Base-by-base conservation (phyloP, 805 yeast species). In the Candida gorgasii region DNA sequence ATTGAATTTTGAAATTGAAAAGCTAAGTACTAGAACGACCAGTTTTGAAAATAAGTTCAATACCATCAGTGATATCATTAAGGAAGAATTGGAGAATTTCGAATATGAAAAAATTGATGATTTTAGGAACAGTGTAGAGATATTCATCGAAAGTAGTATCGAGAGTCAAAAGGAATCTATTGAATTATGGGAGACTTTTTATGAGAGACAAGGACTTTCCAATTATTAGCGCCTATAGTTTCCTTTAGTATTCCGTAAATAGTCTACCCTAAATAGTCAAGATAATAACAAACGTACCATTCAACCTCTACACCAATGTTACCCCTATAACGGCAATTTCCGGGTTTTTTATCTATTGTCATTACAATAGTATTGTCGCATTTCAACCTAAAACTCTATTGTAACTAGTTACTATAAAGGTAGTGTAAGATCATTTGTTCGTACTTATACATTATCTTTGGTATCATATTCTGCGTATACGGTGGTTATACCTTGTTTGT, bases 151-250 rank as follows among this genome's bases (percentile, higher is more conserved):
- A 62, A 80, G 93, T 40, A 78, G 93, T 17, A 86, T 90, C 42
- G 99, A 93, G 63, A 76, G 89, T 23, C 99, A 93, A 63, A 93
- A 93, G 65, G 97, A 89, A 60, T 81, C 85, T 23, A 86, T 86
- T 45, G 95, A 86, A 57, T 61, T 84, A n/a, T 86, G 92, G 88
- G 93, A 86, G 60, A 81, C 89, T 0, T 93, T 92, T 58, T 89
- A 89, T 57, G 87, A 84, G 48, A 54, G 68, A 12, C 71, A 69
- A 41, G n/a, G 11, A 8, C 17, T 29, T 11, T 24, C 28, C n/a
- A 24, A 13, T 11, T 24, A 24, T 24, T 16, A 33, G 45, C 32
- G 50, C 16, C 16, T 28, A 28, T 28, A n/a, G 31, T 28, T 28
- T 9, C 12, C 27, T 23, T 12, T 23, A 12, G 27, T 23, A 23